Base-by-base conservation (phyloP, 305 asterid genomes). In the Withania somnifera region DNA sequence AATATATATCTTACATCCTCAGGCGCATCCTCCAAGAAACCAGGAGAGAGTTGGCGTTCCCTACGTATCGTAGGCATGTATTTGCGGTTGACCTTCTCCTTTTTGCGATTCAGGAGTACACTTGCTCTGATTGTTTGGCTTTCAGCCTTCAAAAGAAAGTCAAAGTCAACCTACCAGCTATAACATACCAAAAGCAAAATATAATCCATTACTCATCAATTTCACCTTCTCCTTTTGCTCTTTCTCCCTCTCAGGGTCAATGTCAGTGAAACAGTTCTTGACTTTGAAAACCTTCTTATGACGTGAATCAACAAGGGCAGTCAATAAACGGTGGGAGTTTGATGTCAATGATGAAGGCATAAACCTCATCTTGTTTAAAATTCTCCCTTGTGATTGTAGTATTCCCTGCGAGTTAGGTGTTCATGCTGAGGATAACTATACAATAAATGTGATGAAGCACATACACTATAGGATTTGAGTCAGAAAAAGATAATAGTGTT, bases 241-340 rank as follows among this genome's bases (percentile, higher is more conserved):
- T 88, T 97, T 97, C 94, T 97, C 99, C 88, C 92, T 91, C 93
- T 97, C 99, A 80, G 99, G 99, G 79, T 97, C 99, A 30, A 94
- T 95, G 84, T 93, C 98, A 76, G 99, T 97, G 87, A 94, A 88
- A 89, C 98, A 94, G 88, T 95, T 97, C 92, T 97, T 97, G 79
- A 97, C 97, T 88, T 90, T 97, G 88, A 88, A 93, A 34, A 91
- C 97, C 87, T 97, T 97, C 88, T 93, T 97, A 91, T 95, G 97
- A 15, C 98, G 95, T 45, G 99, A 97, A 89, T 94, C 99, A 81
- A 97, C 98, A 42, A 97, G 93, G 77, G 99, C 99, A 84, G 99
- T 94, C 90, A 97, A 88, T 82, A 97, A 81, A 54, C 98, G 90
- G 87, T 97, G 99, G 45, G 99, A 97, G 80, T 93, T 95, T 52